Conservation (phyloP, 345 rosid species). For the Syzygium oleosum region DNA sequence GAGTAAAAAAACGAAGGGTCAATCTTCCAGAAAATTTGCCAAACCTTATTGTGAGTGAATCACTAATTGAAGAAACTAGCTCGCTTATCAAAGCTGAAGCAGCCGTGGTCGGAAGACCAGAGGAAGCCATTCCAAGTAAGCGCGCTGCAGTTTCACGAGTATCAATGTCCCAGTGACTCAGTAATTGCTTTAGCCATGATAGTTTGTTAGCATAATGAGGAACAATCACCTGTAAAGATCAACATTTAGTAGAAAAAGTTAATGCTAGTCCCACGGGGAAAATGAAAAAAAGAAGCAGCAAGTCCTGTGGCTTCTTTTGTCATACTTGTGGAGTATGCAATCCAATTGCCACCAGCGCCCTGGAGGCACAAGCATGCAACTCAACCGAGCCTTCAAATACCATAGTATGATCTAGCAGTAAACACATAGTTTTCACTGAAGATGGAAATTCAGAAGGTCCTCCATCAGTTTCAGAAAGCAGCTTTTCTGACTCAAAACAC, state of each 20-base stretch:
- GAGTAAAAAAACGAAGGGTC: neutral
- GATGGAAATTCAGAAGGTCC: constrained; percentile 49
- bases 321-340: constrained; percentile 74
- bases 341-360: constrained; percentile 61
- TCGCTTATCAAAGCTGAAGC: constrained; percentile 52
- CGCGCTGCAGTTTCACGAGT: constrained; percentile 92
- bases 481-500: constrained; percentile 78
- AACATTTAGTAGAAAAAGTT: neutral
- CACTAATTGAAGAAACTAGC: constrained; percentile 41
- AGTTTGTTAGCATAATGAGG: constrained; percentile 49
- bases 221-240: constrained; percentile 48
- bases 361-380: constrained; percentile 74
- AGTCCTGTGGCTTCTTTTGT: neutral
- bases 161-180: constrained; percentile 68
- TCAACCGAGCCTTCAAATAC: constrained; percentile 62
- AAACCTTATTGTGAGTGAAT: constrained; percentile 53
- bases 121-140: constrained; percentile 82
- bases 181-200: constrained; percentile 73
- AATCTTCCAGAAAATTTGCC: neutral
- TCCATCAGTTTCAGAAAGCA: constrained; percentile 32
- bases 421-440: constrained; percentile 55
- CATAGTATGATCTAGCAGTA: constrained; percentile 77
- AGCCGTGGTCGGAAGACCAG: constrained; percentile 48
- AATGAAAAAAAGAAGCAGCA: neutral
- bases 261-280: neutral